Base-by-base conservation (phyloP, 371 early-diverging fungal genomes). In the Mucor saturninus region DNA sequence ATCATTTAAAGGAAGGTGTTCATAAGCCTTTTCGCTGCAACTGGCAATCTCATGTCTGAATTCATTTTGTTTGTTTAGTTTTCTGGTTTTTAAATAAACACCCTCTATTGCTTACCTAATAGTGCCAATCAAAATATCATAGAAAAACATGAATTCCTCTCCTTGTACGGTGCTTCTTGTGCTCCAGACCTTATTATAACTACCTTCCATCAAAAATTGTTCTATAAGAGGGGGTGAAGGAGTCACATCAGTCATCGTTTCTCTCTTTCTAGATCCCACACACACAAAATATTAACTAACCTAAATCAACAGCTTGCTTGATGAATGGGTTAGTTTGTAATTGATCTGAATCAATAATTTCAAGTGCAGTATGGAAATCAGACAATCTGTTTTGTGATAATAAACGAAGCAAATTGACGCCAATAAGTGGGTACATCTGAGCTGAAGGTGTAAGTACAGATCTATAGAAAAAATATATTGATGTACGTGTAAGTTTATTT, bases 141-240 rank as follows among this genome's bases (percentile, higher is more conserved):
- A 90, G 66, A 97, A 97, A 72, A 95, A 93, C 66, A 85, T 69
- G 73, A 93, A 96, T 72, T 96, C 96, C 64, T 90, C 86, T 11
- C 93, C 93, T 35, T 96, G 94, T 8, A 95, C 95, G 51, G 91
- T 89, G 31, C 82, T 80, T 72, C 95, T 83, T 60, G 92, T 86
- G 68, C 91, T 91, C 95, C 95, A 94, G 50, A 98, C 96, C 64
- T 93, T 91, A 79, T 95, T 95, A 79, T 97, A 97, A 65, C 91
- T 91, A 28, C 98, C 98, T 74, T 97, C 98, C 97, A 97, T 97
- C 72, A 98, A 79, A 57, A 89, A 93, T 81, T 92, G 93, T 71
- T 93, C 94, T 80, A 66, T 14, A 42, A 5, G 28, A 11, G 6
- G 31, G 21, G 21, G 21, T 21, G 21, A 1, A 21, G 21, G 21